Evolutionary conservation across 352 stramenopile genomes (phyloP), one percentile per base, ranked within the genome.

Genomic region (Globisporangium paroecandrum): DNA sequence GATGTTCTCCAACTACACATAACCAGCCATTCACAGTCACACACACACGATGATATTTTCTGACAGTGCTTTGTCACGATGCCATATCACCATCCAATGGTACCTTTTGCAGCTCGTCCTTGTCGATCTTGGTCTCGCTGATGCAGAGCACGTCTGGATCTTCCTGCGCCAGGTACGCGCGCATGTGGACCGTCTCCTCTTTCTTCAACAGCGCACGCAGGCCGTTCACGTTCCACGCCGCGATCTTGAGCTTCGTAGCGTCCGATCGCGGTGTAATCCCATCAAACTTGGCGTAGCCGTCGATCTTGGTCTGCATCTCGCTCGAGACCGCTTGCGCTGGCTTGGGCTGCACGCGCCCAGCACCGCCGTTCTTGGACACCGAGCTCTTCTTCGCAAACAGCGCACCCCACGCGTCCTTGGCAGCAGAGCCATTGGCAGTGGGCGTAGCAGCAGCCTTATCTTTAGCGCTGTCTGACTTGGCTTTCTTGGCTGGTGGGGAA

Each of bases 201-300:
- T 80, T 71, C 72, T 92, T 93, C 29, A 95, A 70, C 61, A 95
- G 59, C 25, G 87, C 87, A 2, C 87, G 87, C 49, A 95, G 72
- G 4, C 87, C 85, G 58, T 95, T 95, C 6, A 95, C 87, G 72
- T 95, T 95, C 87, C 87, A 93, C 27, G 85, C 85, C 57, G 85
- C 77, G 18, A 93, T 70, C 65, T 89, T 92, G 36, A 71, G 67
- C 51, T 68, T 61, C 4, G 57, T 57, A 4, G 71, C 63, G 9
- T 29, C 41, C 10, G 53, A 62, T 9, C 63, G 62, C 24, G 66
- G 59, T 4, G 80, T 73, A 65, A 92, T 74, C 59, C 79, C 82
- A 15, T 87, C 69, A 66, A 92, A 90, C 15, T 25, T 29, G 8
- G 79, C 70, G 64, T 79, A 86, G 8, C 67, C 71, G n/a, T 84